Base-by-base conservation (phyloP, 2,329 filamentous ascomycete species). In the Ceratocystis cacaofunesta region DNA sequence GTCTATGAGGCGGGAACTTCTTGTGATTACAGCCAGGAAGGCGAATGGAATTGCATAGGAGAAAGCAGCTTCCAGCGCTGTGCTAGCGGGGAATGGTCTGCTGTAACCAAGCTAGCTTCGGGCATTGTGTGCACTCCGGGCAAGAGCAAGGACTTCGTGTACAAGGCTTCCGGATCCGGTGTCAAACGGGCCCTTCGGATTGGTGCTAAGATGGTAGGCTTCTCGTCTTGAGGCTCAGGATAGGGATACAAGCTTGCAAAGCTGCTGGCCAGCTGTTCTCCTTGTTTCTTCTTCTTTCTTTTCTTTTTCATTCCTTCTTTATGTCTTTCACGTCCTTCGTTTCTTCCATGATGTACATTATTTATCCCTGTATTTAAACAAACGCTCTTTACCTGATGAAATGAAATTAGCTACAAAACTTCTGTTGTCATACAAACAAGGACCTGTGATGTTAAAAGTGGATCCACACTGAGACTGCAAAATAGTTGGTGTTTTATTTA, bases 41-140 rank as follows among this genome's bases (percentile, higher is more conserved):
- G 81, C 1, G 71, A 72, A 10, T 84, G 78, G 78, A 82, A 82
- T 75, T 84, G 82, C 68, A 73, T 83, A 5, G 74, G 71, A 0
- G 79, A 80, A 15, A 74, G 71, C 1, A 76, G 76, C 0, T 84
- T 77, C 77, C 81, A 84, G 72, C 80, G 80, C 61, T 84, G 82
- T 66, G 82, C 76, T 6, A 78, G 76, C 1, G 81, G 82, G 7
- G 46, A 69, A 0, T 84, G 82, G 82, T 80, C 80, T 1, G 70
- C 73, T 0, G 65, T 72, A 1, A 75, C 77, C 67, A 52, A 68
- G 0, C 69, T 84, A 12, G 77, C 82, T 0, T 70, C 72, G 0
- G 82, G 82, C 0, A 80, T 79, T 0, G 69, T 66, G 0, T 84
- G 82, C 71, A 70, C 70, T 1, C 63, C 70, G 0, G 81, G 81